Evolutionary conservation across 495 filamentous ascomycete genomes (phyloP).

Genomic region (Trichoderma asperelloides): DNA sequence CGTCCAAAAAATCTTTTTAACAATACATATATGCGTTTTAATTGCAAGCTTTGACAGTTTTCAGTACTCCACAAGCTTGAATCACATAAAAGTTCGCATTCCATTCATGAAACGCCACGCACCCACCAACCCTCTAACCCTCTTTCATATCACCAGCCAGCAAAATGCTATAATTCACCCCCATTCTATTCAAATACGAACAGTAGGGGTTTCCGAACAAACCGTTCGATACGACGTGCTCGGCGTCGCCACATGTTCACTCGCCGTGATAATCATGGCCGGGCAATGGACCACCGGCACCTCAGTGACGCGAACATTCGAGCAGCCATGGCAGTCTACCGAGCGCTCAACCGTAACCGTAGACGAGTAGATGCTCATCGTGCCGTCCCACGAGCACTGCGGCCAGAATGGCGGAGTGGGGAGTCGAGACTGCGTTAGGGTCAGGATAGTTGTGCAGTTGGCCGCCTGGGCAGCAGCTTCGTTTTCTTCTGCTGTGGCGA

Average conservation of each 20-base stretch:
- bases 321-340: conserved; percentile 27
- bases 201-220: conserved; percentile 11
- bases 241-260: conserved; percentile 11
- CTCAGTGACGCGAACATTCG: conserved; percentile 13
- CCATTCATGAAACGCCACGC: background rate
- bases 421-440: conserved; percentile 5
- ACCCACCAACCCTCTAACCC: background rate
- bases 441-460: conserved; percentile 23
- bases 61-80: too few species aligned
- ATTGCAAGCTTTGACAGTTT: too few species aligned
- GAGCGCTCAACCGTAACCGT: conserved; percentile 17
- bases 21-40: too few species aligned
- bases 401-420: conserved; percentile 7
- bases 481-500: background rate
- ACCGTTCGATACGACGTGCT: conserved; percentile 22
- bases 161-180: background rate
- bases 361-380: conserved; percentile 19
- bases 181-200: background rate
- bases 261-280: conserved; percentile 17
- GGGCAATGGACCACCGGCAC: conserved; percentile 19
- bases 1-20: too few species aligned
- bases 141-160: background rate
- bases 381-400: conserved; percentile 24
- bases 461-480: conserved; percentile 5
- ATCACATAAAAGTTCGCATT: too few species aligned